Evolutionary conservation across 148 eudicot species (phyloP).

Genomic region (Nepenthes gracilis): DNA sequence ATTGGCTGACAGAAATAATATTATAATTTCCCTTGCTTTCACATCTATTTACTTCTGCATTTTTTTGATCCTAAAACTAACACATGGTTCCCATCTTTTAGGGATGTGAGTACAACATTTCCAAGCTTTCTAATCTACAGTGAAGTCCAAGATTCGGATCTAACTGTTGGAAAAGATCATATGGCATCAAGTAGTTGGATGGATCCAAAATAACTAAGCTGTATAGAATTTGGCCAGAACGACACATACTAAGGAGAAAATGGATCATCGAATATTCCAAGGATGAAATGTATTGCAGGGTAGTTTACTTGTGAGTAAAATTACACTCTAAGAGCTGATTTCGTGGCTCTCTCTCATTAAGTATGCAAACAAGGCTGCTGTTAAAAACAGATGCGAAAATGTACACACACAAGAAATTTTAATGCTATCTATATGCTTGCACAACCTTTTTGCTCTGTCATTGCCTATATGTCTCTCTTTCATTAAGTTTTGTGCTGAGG

Average conservation of each 20-base stretch:
- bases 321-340: too few relatives aligned
- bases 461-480: conserved; percentile 6
- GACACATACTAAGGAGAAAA: too few relatives aligned
- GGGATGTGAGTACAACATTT: conserved; percentile 60
- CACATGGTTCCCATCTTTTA: conserved; percentile 9
- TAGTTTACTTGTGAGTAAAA: too few relatives aligned
- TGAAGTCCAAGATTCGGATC: conserved; percentile 18
- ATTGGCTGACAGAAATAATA: too few relatives aligned
- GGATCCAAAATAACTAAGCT: background rate
- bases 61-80: background rate
- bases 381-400: conserved; percentile 2
- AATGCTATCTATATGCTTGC: background rate
- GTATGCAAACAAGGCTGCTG: background rate
- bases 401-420: background rate
- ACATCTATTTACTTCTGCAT: background rate
- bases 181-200: background rate
- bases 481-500: conserved; percentile 13
- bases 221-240: background rate
- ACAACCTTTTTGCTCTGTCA: conserved; percentile 9
- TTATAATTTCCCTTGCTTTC: background rate
- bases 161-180: conserved; percentile 2
- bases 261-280: too few relatives aligned
- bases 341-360: conserved; percentile 3
- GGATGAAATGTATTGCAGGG: too few relatives aligned
- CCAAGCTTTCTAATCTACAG: conserved; percentile 40